phyloP scores from a whole-genome alignment of 1,284 basidiomycete species.

The Tylopilus microsporus region DNA sequence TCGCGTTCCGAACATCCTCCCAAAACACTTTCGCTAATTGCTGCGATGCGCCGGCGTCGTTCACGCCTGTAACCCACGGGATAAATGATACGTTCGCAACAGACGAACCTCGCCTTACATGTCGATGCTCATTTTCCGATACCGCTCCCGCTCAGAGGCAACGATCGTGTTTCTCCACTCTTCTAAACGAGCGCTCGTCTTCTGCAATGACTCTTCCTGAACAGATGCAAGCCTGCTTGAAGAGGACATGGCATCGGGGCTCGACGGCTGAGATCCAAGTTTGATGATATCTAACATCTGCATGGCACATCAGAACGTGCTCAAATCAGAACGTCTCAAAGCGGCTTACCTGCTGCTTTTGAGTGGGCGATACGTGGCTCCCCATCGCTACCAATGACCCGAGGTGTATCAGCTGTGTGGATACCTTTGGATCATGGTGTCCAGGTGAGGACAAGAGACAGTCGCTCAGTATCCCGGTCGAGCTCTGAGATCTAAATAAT shows the following conservation, averaged over 20 bases:
- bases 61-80: conserved; percentile 52
- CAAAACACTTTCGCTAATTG: conserved; percentile 55
- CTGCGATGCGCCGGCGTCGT: conserved; percentile 60
- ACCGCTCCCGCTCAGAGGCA: conserved; percentile 60
- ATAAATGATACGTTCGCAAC: conserved; percentile 4
- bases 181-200: conserved; percentile 55
- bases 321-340: not conserved
- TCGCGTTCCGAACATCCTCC: conserved; percentile 68
- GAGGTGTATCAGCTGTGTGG: conserved; percentile 66
- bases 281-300: conserved; percentile 26
- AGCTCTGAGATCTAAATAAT: conserved; percentile 65
- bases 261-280: conserved; percentile 4
- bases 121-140: conserved; percentile 68
- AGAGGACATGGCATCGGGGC: not conserved
- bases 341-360: conserved; percentile 60
- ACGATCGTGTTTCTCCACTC: conserved; percentile 70
- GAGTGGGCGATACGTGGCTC: conserved; percentile 49
- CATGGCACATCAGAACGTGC: conserved; percentile 5
- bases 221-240: conserved; percentile 22
- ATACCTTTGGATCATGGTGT: conserved; percentile 35
- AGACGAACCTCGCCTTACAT: conserved; percentile 37
- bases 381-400: conserved; percentile 62
- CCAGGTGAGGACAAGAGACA: conserved; percentile 54
- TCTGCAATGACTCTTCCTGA: conserved; percentile 53
- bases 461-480: conserved; percentile 60